phyloP scores from a whole-genome alignment of 2,329 filamentous ascomycete genomes.

The Monilinia laxa region DNA sequence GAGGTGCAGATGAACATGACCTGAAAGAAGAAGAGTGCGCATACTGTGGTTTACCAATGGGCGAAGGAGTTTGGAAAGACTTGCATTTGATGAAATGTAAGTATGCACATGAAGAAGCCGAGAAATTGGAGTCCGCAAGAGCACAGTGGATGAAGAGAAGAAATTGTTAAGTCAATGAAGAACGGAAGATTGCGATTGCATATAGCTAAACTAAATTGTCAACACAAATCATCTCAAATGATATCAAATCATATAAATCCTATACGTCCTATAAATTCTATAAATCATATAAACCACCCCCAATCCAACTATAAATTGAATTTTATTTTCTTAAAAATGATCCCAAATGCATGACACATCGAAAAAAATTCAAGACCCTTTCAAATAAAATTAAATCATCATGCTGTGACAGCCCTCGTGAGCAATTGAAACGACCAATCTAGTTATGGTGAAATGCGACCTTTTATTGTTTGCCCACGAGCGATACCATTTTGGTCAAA shows the following conservation, averaged over 20 bases:
- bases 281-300: too few species aligned
- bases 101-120: slow-evolving; percentile 15
- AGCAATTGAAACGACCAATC: not conserved
- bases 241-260: too few species aligned
- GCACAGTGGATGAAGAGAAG: too few species aligned
- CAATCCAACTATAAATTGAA: too few species aligned
- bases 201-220: too few species aligned
- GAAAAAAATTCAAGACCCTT: too few species aligned
- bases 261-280: too few species aligned
- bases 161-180: not conserved
- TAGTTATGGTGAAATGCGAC: not conserved
- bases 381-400: not conserved
- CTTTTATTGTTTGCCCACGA: not conserved
- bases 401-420: not conserved
- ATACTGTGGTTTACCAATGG: not conserved
- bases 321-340: too few species aligned
- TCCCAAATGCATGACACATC: too few species aligned
- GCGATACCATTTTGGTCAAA: not conserved
- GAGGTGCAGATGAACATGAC: slow-evolving; percentile 6
- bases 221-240: too few species aligned
- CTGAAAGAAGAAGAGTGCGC: not conserved
- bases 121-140: not conserved
- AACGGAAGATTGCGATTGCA: too few species aligned
- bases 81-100: slow-evolving; percentile 22
- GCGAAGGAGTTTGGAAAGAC: slow-evolving; percentile 9